Evolutionary conservation across 768 basidiomycete genomes (phyloP).

Genomic region (Hydnum rufescens): DNA sequence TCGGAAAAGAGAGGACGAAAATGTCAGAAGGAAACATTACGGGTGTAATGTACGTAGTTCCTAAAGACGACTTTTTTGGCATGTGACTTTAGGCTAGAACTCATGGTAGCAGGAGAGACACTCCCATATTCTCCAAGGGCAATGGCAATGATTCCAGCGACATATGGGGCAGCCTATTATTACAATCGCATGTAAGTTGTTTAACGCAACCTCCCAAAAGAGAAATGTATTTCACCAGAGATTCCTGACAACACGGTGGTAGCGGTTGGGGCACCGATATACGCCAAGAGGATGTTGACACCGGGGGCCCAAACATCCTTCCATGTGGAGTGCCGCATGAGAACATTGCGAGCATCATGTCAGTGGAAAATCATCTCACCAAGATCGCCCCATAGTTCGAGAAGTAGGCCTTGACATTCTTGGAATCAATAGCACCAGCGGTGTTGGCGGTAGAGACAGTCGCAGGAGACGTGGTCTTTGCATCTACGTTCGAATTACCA

Average conservation of each 20-base stretch:
- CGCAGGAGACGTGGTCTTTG: constrained; percentile 8
- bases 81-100: constrained; percentile 2
- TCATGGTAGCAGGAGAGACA: constrained; percentile 2
- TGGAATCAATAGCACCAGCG: too few relatives aligned
- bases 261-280: constrained; percentile 1
- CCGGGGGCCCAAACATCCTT: too few relatives aligned
- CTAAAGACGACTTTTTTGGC: not conserved
- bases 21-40: too few relatives aligned
- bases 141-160: constrained; percentile 4
- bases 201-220: too few relatives aligned
- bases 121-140: not conserved
- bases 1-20: too few relatives aligned
- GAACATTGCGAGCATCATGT: not conserved
- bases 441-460: constrained; percentile 8
- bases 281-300: too few relatives aligned
- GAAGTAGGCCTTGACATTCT: constrained; percentile 5
- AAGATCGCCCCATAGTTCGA: constrained; percentile 10
- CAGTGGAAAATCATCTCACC: not conserved
- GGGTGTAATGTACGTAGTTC: too few relatives aligned
- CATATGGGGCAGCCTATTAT: constrained; percentile 4
- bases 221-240: too few relatives aligned
- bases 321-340: constrained; percentile 2
- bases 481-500: constrained; percentile 10
- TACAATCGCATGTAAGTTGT: too few relatives aligned
- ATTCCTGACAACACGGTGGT: constrained; percentile 5